phyloP scores from a whole-genome alignment of 2,329 filamentous ascomycete genomes.

The Fusarium oligoseptatum region DNA sequence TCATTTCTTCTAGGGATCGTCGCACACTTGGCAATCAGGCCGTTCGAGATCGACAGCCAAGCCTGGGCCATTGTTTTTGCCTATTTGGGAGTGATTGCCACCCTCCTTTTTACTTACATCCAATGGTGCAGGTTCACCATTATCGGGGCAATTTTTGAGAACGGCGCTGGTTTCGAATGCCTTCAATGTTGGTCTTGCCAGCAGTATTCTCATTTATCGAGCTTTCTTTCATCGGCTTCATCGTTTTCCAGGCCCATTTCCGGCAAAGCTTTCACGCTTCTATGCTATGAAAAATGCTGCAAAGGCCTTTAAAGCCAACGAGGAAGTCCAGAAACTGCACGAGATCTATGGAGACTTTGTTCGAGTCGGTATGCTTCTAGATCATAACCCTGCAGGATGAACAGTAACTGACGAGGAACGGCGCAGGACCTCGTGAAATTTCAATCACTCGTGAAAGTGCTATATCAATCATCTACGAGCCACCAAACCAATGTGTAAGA shows the following conservation, averaged over 20 bases:
- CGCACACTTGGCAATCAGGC: neutral
- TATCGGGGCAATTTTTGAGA: neutral
- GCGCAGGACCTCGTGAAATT: constrained; percentile 11
- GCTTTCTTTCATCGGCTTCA: constrained; percentile 22
- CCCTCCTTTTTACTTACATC: neutral
- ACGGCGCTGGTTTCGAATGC: neutral
- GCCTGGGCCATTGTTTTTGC: constrained; percentile 2
- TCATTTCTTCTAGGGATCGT: neutral
- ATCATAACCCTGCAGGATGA: no score
- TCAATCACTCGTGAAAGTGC: constrained; percentile 16
- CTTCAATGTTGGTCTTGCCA: constrained; percentile 9
- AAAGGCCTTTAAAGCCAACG: constrained; percentile 9
- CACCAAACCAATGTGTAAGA: neutral
- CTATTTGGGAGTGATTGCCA: neutral
- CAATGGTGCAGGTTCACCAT: neutral
- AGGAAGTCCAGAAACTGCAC: constrained; percentile 23
- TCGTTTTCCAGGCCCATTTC: constrained; percentile 21
- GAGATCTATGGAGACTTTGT: constrained; percentile 29
- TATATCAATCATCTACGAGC: constrained; percentile 3
- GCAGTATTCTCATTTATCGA: constrained; percentile 24
- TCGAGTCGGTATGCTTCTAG: constrained; percentile 13
- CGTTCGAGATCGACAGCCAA: constrained; percentile 8
- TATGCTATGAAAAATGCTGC: constrained; percentile 14
- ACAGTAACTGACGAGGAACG: neutral
- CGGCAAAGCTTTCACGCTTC: constrained; percentile 17